Evolutionary conservation across 202 grass and related monocot genomes (phyloP), one percentile per base, ranked within the genome.

Genomic region (Bolboschoenoplectus hybrid): DNA sequence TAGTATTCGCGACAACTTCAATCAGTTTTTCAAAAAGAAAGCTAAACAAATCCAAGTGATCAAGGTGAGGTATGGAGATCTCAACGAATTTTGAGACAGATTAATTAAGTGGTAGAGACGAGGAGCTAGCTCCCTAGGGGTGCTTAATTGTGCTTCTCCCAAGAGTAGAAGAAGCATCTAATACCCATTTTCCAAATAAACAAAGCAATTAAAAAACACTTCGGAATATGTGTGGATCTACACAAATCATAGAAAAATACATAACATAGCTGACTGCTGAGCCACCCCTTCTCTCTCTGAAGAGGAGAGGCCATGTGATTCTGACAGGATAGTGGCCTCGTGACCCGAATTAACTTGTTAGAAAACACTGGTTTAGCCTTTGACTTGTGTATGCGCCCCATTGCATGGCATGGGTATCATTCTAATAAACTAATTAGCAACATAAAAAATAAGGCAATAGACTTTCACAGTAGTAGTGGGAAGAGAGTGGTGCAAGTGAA

Each of bases 111-210:
- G 67, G 40, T 46, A 58, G 16, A 2, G 94, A 89, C 88, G 91
- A 58, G 26, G 66, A 92, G 74, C 71, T 83, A 93, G 64, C 74
- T 77, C 50, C 89, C 45, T 88, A 69, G 66, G 85, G 85, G 45
- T 66, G 63, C 32, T 66, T 66, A 67, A 40, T 14, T 67, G 12
- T 83, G 36, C 88, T 76, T 78, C 80, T 86, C 65, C 86, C 94
- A 71, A 79, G 87, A 81, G 81, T 88, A 92, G 95, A 85, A 90
- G 88, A 97, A 92, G 88, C 88, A 91, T 97, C 92, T 89, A 90
- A 97, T 93, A 74, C 85, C 47, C 57, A 88, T 82, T 84, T 74
- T 79, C 51, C 35, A 67, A 86, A 66, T 93, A 89, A 89, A 86
- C 66, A 67, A 91, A 86, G 45, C 67, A 88, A 76, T 72, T 74